Evolutionary conservation across 1,284 basidiomycete species (phyloP).

Genomic region (Meira nashicola): DNA sequence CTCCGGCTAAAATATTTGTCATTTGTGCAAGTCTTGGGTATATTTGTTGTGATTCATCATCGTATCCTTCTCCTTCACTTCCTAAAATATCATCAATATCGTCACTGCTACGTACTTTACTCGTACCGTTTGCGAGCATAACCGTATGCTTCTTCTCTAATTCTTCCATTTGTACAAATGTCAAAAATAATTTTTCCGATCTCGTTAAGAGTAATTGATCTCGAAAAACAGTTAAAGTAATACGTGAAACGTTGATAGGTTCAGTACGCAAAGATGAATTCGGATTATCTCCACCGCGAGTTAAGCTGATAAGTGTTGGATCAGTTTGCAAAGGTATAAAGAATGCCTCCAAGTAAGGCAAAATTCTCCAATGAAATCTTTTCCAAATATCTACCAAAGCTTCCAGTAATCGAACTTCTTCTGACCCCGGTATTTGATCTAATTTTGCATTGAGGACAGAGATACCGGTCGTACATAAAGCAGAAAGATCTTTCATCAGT

Average conservation of each 20-base stretch:
- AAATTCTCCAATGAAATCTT: constrained; percentile 87
- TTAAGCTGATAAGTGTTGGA: constrained; percentile 32
- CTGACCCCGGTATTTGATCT: constrained; percentile 18
- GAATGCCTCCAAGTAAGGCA: constrained; percentile 74
- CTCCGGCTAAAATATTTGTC: constrained; percentile 41
- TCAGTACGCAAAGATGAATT: constrained; percentile 11
- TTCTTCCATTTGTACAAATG: constrained; percentile 28
- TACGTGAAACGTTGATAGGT: constrained; percentile 70
- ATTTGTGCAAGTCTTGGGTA: constrained; percentile 45
- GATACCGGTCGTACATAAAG: constrained; percentile 81
- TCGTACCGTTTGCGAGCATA: constrained; percentile 12
- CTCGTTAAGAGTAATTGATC: constrained; percentile 58
- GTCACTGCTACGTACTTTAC: constrained; percentile 16
- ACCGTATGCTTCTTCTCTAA: constrained; percentile 20
- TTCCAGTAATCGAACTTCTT: constrained; percentile 63
- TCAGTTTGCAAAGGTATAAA: constrained; percentile 56
- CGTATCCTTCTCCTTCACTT: not conserved
- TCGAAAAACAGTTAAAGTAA: constrained; percentile 73
- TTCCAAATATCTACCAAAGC: constrained; percentile 83
- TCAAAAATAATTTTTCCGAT: constrained; percentile 34
- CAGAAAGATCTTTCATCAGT: constrained; percentile 73
- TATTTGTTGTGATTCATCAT: not conserved
- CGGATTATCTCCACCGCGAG: constrained; percentile 13
- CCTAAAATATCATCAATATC: not conserved
- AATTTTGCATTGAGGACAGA: constrained; percentile 83